phyloP scores from a whole-genome alignment of 2,329 filamentous ascomycete species.

The Sporothrix luriei region DNA sequence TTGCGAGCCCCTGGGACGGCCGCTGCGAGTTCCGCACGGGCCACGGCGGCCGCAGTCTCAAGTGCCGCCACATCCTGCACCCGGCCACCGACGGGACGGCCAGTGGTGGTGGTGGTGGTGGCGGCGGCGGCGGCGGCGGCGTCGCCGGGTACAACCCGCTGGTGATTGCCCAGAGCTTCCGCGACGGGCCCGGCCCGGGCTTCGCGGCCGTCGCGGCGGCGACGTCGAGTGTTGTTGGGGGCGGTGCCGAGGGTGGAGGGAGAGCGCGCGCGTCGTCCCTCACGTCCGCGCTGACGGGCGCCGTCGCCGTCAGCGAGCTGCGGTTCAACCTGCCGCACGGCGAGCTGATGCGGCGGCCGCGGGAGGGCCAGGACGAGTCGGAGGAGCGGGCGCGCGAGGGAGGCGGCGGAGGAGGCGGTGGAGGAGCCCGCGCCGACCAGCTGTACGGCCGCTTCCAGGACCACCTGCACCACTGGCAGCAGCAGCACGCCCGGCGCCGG shows the following conservation, averaged over 20 bases:
- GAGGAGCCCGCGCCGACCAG: slow-evolving; percentile 37
- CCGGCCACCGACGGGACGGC: slow-evolving; percentile 7
- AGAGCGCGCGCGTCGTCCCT: slow-evolving; percentile 38
- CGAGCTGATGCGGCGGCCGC: slow-evolving; percentile 47
- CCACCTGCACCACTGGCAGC: slow-evolving; percentile 25
- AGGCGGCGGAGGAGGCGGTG: neutral
- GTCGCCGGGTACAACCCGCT: slow-evolving; percentile 50
- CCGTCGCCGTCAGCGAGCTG: slow-evolving; percentile 71
- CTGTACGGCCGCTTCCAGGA: slow-evolving; percentile 49
- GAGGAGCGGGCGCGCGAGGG: neutral
- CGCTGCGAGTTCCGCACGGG: slow-evolving; percentile 83
- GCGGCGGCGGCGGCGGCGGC: slow-evolving; percentile 34
- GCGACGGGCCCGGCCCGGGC: slow-evolving; percentile 38
- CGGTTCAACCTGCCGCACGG: slow-evolving; percentile 80
- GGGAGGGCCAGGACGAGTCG: neutral
- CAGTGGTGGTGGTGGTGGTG: slow-evolving; percentile 21
- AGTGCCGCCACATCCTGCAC: slow-evolving; percentile 70
- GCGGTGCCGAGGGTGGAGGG: neutral
- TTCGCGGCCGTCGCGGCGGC: slow-evolving; percentile 33
- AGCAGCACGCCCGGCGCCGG: slow-evolving; percentile 33
- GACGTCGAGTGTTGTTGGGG: slow-evolving; percentile 13
- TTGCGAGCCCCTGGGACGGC: slow-evolving; percentile 83
- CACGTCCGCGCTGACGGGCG: slow-evolving; percentile 42
- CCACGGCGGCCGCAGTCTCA: slow-evolving; percentile 71
- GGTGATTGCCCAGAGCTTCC: slow-evolving; percentile 44